phyloP scores from a whole-genome alignment of 1,284 basidiomycete species.

The Cryptococcus jaspeensis region DNA sequence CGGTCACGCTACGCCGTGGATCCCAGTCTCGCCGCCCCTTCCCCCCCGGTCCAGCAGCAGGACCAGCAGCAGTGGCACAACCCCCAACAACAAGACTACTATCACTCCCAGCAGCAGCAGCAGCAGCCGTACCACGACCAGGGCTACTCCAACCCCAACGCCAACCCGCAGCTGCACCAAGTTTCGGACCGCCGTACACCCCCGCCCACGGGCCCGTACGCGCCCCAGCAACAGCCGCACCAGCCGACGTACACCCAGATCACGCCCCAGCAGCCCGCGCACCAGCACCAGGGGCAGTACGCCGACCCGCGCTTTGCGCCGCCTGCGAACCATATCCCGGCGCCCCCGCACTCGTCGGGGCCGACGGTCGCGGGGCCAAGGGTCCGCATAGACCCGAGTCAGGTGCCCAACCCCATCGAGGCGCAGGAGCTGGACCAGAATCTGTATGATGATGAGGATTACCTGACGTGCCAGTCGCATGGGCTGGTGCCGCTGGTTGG shows the following conservation, averaged over 20 bases:
- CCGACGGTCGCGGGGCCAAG: conserved; percentile 64
- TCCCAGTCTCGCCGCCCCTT: conserved; percentile 42
- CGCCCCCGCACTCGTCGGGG: conserved; percentile 78
- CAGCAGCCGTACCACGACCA: conserved; percentile 10
- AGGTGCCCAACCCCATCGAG: conserved; percentile 88
- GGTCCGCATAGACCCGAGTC: conserved; percentile 80
- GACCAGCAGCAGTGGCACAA: conserved; percentile 13
- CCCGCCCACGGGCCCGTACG: conserved; percentile 31
- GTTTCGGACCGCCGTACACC: conserved; percentile 25
- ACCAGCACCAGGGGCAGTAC: conserved; percentile 24
- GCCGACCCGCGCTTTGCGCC: conserved; percentile 19
- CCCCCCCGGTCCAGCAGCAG: conserved; percentile 30
- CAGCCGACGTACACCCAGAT: conserved; percentile 5
- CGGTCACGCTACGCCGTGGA: conserved; percentile 50
- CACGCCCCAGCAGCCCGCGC: conserved; percentile 12
- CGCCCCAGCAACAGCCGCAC: conserved; percentile 15
- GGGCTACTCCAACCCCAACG: conserved; percentile 8
- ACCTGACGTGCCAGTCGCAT: conserved; percentile 70
- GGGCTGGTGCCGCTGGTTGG: conserved; percentile 77
- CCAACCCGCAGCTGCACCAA: conserved; percentile 30
- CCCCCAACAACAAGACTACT: conserved; percentile 7
- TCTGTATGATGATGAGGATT: conserved; percentile 75
- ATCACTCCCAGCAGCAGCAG: conserved; percentile 17
- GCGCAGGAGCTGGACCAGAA: conserved; percentile 79
- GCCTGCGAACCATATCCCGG: conserved; percentile 58